Percentiles rank a stretch among this genome's conserved stretches.
Conservation (phyloP, 805 yeast species). For the Cyberlindnera euphorbiiphila region DNA sequence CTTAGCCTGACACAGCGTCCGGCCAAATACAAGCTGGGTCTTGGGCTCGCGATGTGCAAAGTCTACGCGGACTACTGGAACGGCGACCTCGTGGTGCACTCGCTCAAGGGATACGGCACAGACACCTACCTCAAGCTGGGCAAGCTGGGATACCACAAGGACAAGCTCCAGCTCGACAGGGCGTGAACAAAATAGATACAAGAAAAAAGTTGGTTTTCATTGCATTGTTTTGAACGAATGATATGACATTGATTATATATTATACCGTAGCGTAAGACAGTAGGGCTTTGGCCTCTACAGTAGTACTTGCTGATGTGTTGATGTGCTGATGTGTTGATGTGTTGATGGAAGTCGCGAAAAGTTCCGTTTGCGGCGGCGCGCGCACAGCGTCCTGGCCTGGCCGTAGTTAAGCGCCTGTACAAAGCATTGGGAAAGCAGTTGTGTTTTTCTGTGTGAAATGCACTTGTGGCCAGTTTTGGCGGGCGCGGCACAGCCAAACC, state of each 20-base stretch:
- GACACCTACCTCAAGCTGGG: constrained; percentile 80
- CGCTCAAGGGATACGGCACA: constrained; percentile 87
- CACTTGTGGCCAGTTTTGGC: no score
- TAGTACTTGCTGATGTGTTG: not conserved
- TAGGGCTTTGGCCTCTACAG: no score
- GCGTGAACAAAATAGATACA: constrained; percentile 37
- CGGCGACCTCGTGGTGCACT: constrained; percentile 77
- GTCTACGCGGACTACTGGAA: constrained; percentile 97
- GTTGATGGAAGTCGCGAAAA: no score
- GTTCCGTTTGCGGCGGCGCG: no score
- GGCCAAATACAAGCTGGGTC: constrained; percentile 70
- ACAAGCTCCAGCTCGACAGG: constrained; percentile 64
- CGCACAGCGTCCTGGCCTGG: constrained; percentile 7
- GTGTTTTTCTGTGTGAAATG: no score
- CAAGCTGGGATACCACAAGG: constrained; percentile 69
- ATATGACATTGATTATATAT: no score
- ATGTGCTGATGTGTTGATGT: not conserved
- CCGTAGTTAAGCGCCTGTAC: constrained; percentile 13
- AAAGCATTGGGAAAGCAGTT: no score
- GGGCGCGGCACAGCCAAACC: no score
- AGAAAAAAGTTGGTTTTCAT: not conserved
- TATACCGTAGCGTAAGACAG: no score
- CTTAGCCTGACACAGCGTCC: constrained; percentile 67
- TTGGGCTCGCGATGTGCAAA: constrained; percentile 89
- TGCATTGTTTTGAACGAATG: no score